Evolutionary conservation across 345 rosid genomes (phyloP), one percentile per base, ranked within the genome.

Genomic region (Salix exigua): DNA sequence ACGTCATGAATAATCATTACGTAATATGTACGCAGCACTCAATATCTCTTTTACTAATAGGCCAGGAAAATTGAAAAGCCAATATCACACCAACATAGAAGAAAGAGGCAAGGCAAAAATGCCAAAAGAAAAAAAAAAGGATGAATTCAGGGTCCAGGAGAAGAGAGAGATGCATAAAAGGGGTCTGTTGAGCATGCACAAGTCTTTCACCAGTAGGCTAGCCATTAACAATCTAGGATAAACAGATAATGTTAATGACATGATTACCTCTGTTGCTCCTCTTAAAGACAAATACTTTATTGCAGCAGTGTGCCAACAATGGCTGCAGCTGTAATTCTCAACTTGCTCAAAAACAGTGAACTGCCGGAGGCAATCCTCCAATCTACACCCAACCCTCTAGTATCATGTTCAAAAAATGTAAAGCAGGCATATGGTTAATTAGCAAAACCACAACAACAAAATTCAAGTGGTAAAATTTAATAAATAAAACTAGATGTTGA

Each of bases 261-360:
- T 35, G 30, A 23, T 46, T 77, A 92, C 98, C 96, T 89, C 87
- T 64, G 74, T 38, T 79, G 77, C 85, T 79, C 83, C 87, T 25
- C 18, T 76, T n/a, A 79, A 31, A 10, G 89, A 79, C 73, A 88
- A 79, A 88, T 84, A 93, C 80, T 88, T 88, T 58, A 73, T 67
- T 2, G 96, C 97, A 82, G 89, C 94, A 66, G 78, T 73, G 79
- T 95, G 97, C 97, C 99, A 95, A 81, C 99, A 95, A 61, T 37
- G 85, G 80, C 86, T 83, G 78, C 99, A 95, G 75, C 63, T 82
- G 85, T 91, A 94, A 78, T 88, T 88, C 81, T 88, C 91, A 58
- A 93, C 81, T 82, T 81, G 86, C 76, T 93, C 96, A 0, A 91
- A 81, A 38, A 68, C 75, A 76, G 85, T 65, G 81, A 90, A 93